Base-by-base conservation (phyloP, 2,329 filamentous ascomycete species). In the Venturia asperata region DNA sequence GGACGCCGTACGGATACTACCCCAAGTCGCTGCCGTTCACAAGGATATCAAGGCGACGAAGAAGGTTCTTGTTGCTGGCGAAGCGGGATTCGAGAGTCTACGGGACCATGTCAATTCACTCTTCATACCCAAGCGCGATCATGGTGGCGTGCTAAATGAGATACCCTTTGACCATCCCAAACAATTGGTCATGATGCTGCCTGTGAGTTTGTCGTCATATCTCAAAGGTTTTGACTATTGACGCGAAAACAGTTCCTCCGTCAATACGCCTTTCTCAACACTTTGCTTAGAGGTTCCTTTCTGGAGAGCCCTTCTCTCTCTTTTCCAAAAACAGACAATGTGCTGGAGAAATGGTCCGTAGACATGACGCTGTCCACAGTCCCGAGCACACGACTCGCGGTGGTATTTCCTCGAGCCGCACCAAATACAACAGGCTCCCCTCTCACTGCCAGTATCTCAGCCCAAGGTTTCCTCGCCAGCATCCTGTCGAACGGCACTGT, bases 91-190 rank as follows among this genome's bases (percentile, higher is more conserved):
- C 7, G 56, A 61, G 19, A n/a, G 37, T 24, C n/a, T 47, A 7
- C 66, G 66, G 0, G 68, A 66, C 3, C 81, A 83, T 69, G 74
- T 76, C 15, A 89, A 88, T 71, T 85, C 82, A 0, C 79, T 94
- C 1, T 85, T 85, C 68, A 83, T 91, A 21, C 85, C 89, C 64
- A 91, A 90, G 73, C 83, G 85, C 1, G 89, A 91, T 10, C 91
- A 88, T 69, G 88, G 87, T 0, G 83, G 87, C 65, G 80, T 81
- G 3, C 74, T 95, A 10, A 83, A 82, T 0, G 85, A 87, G 65
- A 79, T 94, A 41, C 86, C 89, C 0, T 93, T 95, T 71, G 85
- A 85, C 2, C 91, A 95, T 71, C 91, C 91, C 0, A 83, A 86
- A 62, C 90, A 95, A 72, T 77, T 95, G 4, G 78, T 92, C 7